Base-by-base conservation (phyloP, 495 filamentous ascomycete species). In the Geopyxis carbonaria region DNA sequence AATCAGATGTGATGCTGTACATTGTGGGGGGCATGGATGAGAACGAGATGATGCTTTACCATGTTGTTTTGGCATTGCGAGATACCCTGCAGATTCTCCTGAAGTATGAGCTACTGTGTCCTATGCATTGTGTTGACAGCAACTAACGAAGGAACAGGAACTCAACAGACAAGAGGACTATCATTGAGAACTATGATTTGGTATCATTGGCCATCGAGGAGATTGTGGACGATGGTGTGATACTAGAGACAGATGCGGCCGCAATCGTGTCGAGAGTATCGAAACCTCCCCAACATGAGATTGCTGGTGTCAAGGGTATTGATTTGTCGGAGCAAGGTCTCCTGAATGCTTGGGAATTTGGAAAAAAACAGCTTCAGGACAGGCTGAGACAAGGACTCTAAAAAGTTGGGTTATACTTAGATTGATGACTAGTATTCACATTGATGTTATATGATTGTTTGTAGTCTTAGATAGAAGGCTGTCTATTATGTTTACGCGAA, bases 1-100 rank as follows among this genome's bases (percentile, higher is more conserved):
- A 97, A 66, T 80, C 79, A 47, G 89, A 99, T 60, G 83, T 99
- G 20, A 91, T 92, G 75, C 68, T 97, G 39, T 97, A 93, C 57
- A 85, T 94, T 19, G 81, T 97, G 5, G 85, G 85, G 19, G 75
- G 81, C 31, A 69, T 76, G 6, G 85, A 94, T 20, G 89, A 99
- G 65, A 99, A 93, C 57, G 89, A 99, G 63, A 80, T 99, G 15
- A 60, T 99, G 59, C 68, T 99, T 35, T 95, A 91, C 63, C 89
- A 85, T 53, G 86, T 93, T 13, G 71, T 94, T 31, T 59, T 94
- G 40, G 85, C 83, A 3, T 58, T 95, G 50, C 65, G 89, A 42
- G 89, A 99, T 65, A 75, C 80, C 35, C 61, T 99, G 54, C 79
- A 85, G 45, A 77, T 95, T 22, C 59, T 99, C 20, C 79, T 99